Base-by-base conservation (phyloP, 179 eudicot genomes). In the Camellia oleifera region DNA sequence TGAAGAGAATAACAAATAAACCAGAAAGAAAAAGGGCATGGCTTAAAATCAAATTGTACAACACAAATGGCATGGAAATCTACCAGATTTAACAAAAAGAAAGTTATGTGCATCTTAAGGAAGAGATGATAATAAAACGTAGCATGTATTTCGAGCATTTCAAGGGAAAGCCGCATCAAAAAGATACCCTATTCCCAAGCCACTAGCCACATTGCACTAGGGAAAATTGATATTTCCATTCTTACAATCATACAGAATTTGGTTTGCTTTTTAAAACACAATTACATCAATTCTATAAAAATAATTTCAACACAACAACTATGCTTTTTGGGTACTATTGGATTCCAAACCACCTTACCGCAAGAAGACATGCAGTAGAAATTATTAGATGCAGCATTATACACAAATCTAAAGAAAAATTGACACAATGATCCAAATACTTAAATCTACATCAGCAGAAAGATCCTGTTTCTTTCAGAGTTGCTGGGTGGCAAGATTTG, bases 361-460 rank as follows among this genome's bases (percentile, higher is more conserved):
- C 2, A 2, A 32, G 40, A 32, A 32, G 40, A 32, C 40, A 32
- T 32, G 40, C 40, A 32, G 2, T 32, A 32, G 1, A 32, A 32
- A 32, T 32, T 32, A 32, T 32, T 32, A 32, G 40, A 32, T 32
- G 40, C 40, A 32, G 40, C 1, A 32, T 32, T 32, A 32, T 32
- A 32, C 40, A 32, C 40, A 32, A 32, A 32, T 32, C 40, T 32
- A 32, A 32, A 12, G 17, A 67, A 67, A 3, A 67, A 5, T 69
- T 45, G 42, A 71, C 32, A 50, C 11, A n/a, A 71, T 3, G 2
- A 48, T 71, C 57, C 40, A 4, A 23, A 71, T 48, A 7, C 76
- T 72, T 50, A 50, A 48, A 50, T 74, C 46, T 56, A 32, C 77
- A 74, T 40, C 65, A 57, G 77, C 50, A 14, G 48, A 74, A 53